These are phyloP conservation scores for Potentilla sterilis DNA, from an alignment of 306 rosid species.

Conservation along the genomic window DNA sequence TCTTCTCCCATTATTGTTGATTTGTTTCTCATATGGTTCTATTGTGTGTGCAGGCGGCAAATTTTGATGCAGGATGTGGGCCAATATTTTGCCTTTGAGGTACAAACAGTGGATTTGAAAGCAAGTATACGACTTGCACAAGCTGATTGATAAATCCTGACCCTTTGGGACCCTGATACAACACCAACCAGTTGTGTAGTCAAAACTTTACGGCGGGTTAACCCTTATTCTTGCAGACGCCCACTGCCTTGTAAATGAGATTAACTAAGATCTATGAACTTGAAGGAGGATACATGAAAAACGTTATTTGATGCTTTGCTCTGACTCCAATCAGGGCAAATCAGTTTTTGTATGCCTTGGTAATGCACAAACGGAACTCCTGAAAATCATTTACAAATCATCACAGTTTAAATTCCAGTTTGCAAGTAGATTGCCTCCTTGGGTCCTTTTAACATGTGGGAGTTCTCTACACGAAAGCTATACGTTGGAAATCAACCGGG, in stretches of 20 bases:
- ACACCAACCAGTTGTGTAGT: not conserved
- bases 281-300: not conserved
- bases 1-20: not conserved
- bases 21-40: not conserved
- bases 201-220: not conserved
- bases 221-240: not conserved
- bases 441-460: not conserved
- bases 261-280: not conserved
- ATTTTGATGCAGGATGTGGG: not conserved
- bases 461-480: not conserved
- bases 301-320: not conserved
- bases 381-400: not conserved
- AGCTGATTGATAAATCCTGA: not conserved
- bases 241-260: slow-evolving; percentile 6
- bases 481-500: too few species aligned
- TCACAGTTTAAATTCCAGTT: not conserved
- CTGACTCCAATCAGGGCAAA: not conserved
- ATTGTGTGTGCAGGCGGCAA: slow-evolving; percentile 11
- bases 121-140: not conserved
- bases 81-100: not conserved
- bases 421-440: not conserved
- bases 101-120: not conserved
- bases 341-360: not conserved
- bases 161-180: not conserved
- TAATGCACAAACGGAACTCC: not conserved